Base-by-base conservation (phyloP, 495 filamentous ascomycete genomes). In the Diplogelasinospora grovesii region DNA sequence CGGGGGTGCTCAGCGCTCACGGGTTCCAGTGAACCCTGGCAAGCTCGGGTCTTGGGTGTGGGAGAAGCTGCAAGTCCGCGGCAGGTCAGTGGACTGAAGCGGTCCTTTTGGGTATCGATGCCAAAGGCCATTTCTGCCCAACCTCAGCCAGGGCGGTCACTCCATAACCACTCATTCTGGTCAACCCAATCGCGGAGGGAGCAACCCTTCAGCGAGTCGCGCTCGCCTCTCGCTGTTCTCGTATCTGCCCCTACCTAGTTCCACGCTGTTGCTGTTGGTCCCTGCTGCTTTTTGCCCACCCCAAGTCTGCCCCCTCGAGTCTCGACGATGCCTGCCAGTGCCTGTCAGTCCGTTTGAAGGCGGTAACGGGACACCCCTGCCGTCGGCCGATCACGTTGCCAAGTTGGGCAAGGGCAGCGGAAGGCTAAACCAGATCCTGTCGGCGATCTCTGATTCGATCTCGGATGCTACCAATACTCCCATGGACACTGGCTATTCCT, bases 91-190 rank as follows among this genome's bases (percentile, higher is more conserved):
- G 57, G 55, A 38, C 39, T 47, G 43, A 26, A 45, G 41, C 29
- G 24, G 38, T 29, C 52, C n/a, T n/a, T 50, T 60, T 62, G 57
- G 60, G 60, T 53, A 58, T 47, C 46, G 57, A 57, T 37, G 43
- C 48, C 56, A 48, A 52, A 29, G 55, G 46, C 50, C 60, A 52
- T 63, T 52, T 48, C 50, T 63, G 60, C 60, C 60, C 60, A 63
- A 63, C 60, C 59, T 49, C 4, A 19, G 29, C 45, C 46, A 36
- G 43, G 54, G 52, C 54, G 47, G 51, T 52, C 50, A 40, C 41
- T 47, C 48, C 36, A 52, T 46, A 39, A 44, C 57, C 53, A 59
- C 23, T 57, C 50, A 45, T 53, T 54, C 36, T 13, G 14, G n/a
- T 37, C 36, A 53, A 38, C 40, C 54, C 57, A 60, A 57, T 55